Percentiles rank a stretch among this genome's conserved stretches.
These are phyloP conservation scores for Diaporthe sp. DNA, from an alignment of 2,329 filamentous ascomycete species.

Conservation along the genomic window DNA sequence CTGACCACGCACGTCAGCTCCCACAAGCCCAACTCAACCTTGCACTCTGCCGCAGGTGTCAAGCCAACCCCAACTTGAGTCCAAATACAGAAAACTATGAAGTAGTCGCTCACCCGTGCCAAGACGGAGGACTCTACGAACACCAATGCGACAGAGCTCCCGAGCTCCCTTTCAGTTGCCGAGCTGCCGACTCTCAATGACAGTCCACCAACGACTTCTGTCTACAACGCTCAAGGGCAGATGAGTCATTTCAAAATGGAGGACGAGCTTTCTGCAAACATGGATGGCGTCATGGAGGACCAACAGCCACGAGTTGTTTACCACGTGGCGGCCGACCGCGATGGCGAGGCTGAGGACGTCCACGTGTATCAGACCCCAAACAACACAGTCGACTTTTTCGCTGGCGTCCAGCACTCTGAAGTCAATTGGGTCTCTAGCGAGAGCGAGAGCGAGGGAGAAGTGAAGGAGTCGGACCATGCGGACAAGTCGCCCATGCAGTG, in stretches of 20 bases:
- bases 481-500: neutral
- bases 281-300: neutral
- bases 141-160: neutral
- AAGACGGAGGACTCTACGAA: neutral
- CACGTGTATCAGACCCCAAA: neutral
- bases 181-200: too few relatives aligned
- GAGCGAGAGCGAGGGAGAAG: neutral
- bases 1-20: neutral
- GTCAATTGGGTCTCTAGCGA: neutral
- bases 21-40: neutral
- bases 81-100: neutral
- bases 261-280: neutral
- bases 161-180: neutral
- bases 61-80: neutral
- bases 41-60: neutral
- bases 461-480: neutral
- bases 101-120: too few relatives aligned
- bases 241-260: neutral
- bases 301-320: neutral
- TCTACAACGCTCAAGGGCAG: neutral
- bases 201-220: neutral
- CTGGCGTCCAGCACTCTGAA: neutral
- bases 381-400: neutral
- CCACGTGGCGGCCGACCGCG: neutral
- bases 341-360: neutral